Conservation (phyloP, 2,329 filamentous ascomycete genomes). For the Neonectria coccinea region DNA sequence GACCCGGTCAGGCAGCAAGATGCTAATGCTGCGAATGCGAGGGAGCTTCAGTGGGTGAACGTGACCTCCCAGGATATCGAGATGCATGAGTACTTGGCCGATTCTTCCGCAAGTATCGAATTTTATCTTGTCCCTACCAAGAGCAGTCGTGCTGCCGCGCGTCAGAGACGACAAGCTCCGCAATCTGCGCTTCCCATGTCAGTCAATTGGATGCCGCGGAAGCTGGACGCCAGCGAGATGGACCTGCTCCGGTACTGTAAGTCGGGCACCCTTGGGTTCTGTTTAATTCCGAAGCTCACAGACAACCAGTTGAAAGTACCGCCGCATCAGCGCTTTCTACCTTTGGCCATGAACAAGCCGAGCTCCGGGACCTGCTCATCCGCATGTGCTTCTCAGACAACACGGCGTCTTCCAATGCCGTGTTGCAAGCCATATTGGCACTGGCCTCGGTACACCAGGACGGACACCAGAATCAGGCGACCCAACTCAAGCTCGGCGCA, state of each 20-base stretch:
- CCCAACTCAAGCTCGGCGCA: background rate
- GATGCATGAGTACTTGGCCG: background rate
- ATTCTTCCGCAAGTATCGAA: background rate
- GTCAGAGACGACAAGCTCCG: background rate
- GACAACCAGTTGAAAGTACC: background rate
- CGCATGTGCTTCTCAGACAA: constrained; percentile 1
- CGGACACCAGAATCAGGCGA: background rate
- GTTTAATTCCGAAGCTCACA: background rate
- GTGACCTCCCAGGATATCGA: background rate
- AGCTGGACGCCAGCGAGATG: background rate
- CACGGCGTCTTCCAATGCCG: background rate
- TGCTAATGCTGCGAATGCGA: background rate
- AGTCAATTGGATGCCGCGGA: background rate
- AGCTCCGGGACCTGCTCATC: background rate
- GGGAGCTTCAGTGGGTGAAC: background rate
- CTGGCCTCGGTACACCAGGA: background rate
- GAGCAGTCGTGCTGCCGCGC: background rate
- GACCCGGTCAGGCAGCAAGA: background rate
- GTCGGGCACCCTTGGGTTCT: background rate
- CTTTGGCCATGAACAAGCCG: background rate
- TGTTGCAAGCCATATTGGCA: background rate
- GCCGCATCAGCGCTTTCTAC: background rate
- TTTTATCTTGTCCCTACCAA: background rate
- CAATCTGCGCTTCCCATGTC: background rate
- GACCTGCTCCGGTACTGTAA: background rate